Conservation (phyloP, 768 basidiomycete species). For the Coprinopsis sp. region DNA sequence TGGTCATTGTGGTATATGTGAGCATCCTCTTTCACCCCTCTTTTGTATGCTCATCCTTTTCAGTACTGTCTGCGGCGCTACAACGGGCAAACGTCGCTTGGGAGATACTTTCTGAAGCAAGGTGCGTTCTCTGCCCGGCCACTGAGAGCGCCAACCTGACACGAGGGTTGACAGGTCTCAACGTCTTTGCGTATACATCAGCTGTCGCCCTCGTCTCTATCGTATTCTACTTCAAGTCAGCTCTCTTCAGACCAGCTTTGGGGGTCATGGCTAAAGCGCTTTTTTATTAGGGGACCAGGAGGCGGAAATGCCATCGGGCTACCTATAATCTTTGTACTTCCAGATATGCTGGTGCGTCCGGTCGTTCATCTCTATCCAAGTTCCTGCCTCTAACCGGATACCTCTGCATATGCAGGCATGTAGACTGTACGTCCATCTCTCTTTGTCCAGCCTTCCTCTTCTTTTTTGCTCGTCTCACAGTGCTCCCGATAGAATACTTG, state of each 20-base stretch:
- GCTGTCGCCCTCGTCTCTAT: slow-evolving; percentile 26
- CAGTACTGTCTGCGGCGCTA: slow-evolving; percentile 23
- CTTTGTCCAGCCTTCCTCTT: neutral
- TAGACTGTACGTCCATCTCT: slow-evolving; percentile 24
- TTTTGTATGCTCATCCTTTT: slow-evolving; percentile 2
- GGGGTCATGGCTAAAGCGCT: neutral
- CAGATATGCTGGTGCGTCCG: slow-evolving; percentile 31
- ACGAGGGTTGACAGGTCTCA: slow-evolving; percentile 23
- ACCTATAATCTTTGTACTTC: slow-evolving; percentile 31
- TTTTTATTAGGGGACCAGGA: slow-evolving; percentile 19
- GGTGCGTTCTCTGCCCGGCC: slow-evolving; percentile 17
- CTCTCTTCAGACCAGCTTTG: neutral
- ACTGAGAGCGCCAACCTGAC: neutral
- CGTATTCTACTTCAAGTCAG: slow-evolving; percentile 30
- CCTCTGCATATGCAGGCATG: slow-evolving; percentile 26
- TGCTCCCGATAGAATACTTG: slow-evolving; percentile 27
- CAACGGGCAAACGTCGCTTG: slow-evolving; percentile 17
- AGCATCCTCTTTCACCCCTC: slow-evolving; percentile 3
- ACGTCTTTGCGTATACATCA: slow-evolving; percentile 27
- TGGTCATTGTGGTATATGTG: slow-evolving; percentile 31
- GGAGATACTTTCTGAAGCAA: slow-evolving; percentile 34
- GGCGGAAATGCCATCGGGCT: slow-evolving; percentile 28
- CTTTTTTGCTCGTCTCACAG: neutral
- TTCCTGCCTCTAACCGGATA: neutral
- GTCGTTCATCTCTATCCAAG: neutral